These are phyloP conservation scores for Citrus reticulata DNA, from an alignment of 345 rosid species.

Conservation along the genomic window DNA sequence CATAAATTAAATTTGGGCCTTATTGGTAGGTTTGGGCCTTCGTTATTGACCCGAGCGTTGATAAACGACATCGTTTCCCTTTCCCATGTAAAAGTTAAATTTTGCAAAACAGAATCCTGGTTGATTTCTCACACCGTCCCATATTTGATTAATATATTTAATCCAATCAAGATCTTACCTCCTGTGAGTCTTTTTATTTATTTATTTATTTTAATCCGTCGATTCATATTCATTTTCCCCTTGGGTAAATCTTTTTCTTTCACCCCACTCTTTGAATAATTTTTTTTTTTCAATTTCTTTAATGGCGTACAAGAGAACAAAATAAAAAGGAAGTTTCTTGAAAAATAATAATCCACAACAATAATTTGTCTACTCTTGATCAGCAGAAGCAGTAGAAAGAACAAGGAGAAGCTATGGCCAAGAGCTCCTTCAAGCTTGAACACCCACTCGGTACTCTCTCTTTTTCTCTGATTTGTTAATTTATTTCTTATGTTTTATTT, in stretches of 20 bases:
- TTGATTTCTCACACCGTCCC: background rate
- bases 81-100: background rate
- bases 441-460: constrained; percentile 63
- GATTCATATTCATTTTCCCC: background rate
- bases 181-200: background rate
- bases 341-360: background rate
- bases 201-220: background rate
- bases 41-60: background rate
- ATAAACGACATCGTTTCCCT: background rate
- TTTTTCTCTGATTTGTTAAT: background rate
- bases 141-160: no score
- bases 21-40: background rate
- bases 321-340: background rate
- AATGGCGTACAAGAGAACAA: background rate
- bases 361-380: background rate
- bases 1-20: background rate
- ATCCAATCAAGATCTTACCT: background rate
- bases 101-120: background rate
- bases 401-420: constrained; percentile 43
- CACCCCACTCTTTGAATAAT: background rate
- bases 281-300: background rate
- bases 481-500: background rate
- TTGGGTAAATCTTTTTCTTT: background rate
- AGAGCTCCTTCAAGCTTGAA: constrained; percentile 76
- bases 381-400: background rate